Base-by-base conservation (phyloP, 176 grass and related monocot species). In the Eragrostis curvula region DNA sequence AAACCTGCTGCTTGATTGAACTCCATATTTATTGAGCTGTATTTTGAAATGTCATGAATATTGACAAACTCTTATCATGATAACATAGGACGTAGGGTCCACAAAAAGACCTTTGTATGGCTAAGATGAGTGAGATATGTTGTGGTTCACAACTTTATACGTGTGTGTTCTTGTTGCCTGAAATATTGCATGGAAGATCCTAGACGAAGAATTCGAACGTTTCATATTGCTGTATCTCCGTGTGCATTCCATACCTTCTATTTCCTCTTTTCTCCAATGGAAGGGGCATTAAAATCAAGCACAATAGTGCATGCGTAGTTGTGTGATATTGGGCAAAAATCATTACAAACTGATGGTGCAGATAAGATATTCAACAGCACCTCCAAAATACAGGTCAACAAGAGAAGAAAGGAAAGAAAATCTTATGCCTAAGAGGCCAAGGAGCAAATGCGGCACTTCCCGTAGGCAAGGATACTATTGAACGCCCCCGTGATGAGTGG, bases 401-500 rank as follows among this genome's bases (percentile, higher is more conserved):
- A n/a, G 16, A 69, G 7, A 17, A n/a, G 3, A 13, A 8, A 3
- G 57, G 64, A 9, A 18, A 77, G 43, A 11, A 32, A 45, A 36
- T 16, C 49, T 44, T 40, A 1, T 20, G 67, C 12, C 44, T 12
- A 50, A 78, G 27, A 20, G 3, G 46, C 8, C 55, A 71, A 53
- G 77, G 43, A 53, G 83, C 83, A 85, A 51, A 72, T 44, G 30
- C 75, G 56, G 83, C 45, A 53, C 12, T 72, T 85, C 56, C 67
- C 67, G 83, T 30, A 36, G 44, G 41, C 53, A 79, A 72, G 57
- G 57, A 72, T 65, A 12, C 67, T 21, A 32, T 7, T 30, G 39
- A 42, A 41, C 58, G 29, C 30, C 29, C 55, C 10, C 30, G 66
- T 71, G 62, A 58, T 12, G 56, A 24, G 56, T 58, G 56, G 56